phyloP scores from a whole-genome alignment of 345 rosid species.

The Camelina sativa region DNA sequence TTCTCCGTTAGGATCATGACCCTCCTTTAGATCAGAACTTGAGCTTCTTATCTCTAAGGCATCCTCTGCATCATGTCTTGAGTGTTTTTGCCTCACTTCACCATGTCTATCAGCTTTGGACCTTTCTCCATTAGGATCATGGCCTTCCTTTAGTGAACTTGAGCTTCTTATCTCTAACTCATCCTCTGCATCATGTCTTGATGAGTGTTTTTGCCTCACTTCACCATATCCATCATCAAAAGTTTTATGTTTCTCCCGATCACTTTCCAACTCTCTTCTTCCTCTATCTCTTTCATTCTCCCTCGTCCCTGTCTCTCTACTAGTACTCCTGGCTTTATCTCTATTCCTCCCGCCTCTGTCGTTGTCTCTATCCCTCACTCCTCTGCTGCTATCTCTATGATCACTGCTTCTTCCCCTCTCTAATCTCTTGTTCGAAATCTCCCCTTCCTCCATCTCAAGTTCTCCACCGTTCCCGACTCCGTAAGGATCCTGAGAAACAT shows the following conservation, averaged over 20 bases:
- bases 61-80: constrained; percentile 42
- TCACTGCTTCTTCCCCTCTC: constrained; percentile 43
- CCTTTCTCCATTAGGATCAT: constrained; percentile 25
- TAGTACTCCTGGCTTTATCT: not conserved
- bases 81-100: constrained; percentile 13
- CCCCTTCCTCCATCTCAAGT: not conserved
- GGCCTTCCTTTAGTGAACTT: not conserved
- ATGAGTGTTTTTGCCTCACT: constrained; percentile 13
- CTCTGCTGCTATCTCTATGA: constrained; percentile 42
- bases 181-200: constrained; percentile 42
- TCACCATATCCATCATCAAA: constrained; percentile 32
- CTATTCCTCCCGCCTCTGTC: constrained; percentile 44
- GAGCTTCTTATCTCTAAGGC: constrained; percentile 28
- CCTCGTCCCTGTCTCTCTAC: constrained; percentile 28
- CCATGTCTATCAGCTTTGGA: constrained; percentile 53
- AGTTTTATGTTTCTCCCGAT: constrained; percentile 36
- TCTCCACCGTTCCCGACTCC: not conserved
- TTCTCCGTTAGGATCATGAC: constrained; percentile 22
- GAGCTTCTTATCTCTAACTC: constrained; percentile 26
- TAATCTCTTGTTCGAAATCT: too few relatives aligned
- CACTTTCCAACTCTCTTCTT: constrained; percentile 45
- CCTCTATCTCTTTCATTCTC: constrained; percentile 46
- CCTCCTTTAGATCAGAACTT: not conserved
- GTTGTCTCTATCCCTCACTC: constrained; percentile 25
- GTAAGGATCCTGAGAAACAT: not conserved